These are phyloP conservation scores for Candida anglica DNA, from an alignment of 805 yeast genomes.

Conservation along the genomic window DNA sequence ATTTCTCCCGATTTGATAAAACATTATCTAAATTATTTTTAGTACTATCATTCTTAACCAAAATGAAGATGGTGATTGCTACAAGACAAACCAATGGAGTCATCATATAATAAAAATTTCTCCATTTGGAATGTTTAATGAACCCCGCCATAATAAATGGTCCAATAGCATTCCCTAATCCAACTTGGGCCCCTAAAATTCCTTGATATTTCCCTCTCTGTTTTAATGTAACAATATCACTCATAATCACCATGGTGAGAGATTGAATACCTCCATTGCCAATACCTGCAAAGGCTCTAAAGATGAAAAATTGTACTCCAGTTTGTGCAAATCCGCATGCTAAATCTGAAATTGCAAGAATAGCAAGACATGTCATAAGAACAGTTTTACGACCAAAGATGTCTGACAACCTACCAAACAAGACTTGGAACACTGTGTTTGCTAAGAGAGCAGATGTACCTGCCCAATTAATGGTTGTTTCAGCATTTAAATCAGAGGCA, in stretches of 20 bases:
- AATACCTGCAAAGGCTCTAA: constrained; percentile 55
- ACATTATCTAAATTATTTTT: constrained; percentile 18
- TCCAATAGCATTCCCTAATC: constrained; percentile 48
- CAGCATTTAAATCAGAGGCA: constrained; percentile 41
- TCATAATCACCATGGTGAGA: constrained; percentile 47
- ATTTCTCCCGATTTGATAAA: constrained; percentile 30
- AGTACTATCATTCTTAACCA: constrained; percentile 30
- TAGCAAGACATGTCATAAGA: constrained; percentile 38
- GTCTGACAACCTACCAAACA: constrained; percentile 69
- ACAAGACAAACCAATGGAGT: constrained; percentile 37
- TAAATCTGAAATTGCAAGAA: constrained; percentile 44
- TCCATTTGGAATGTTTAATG: constrained; percentile 43
- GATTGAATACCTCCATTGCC: constrained; percentile 58
- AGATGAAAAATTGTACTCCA: constrained; percentile 42
- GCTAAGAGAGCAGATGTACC: constrained; percentile 69
- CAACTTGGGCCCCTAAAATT: constrained; percentile 46
- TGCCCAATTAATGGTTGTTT: constrained; percentile 56
- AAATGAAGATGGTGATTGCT: constrained; percentile 19
- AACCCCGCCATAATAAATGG: constrained; percentile 53
- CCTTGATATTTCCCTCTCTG: constrained; percentile 55
- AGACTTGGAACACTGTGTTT: constrained; percentile 69
- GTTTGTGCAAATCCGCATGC: constrained; percentile 38
- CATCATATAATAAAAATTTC: constrained; percentile 47
- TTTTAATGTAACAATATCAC: constrained; percentile 52
- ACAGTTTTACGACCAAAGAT: constrained; percentile 52